These are phyloP conservation scores for Triticum monococcum DNA, from an alignment of 176 grass and related monocot genomes.

Conservation along the genomic window DNA sequence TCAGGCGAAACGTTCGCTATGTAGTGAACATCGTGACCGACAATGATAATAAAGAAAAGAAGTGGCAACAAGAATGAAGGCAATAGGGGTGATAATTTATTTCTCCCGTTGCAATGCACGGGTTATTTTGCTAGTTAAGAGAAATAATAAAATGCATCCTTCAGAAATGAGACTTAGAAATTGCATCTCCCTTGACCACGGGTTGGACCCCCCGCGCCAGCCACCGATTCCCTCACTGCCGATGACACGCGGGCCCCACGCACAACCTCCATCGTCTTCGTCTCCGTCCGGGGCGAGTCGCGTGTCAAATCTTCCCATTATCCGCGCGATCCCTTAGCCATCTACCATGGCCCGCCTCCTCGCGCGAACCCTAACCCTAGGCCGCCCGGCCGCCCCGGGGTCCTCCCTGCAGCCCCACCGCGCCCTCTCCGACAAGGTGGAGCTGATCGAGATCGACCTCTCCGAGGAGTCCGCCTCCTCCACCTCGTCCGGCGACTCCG, in stretches of 20 bases:
- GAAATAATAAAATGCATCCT: too few species aligned
- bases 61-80: too few species aligned
- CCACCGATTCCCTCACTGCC: background rate
- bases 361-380: slow-evolving; percentile 49
- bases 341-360: slow-evolving; percentile 64
- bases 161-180: too few species aligned
- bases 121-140: too few species aligned
- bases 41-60: too few species aligned
- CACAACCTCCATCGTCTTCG: background rate
- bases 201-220: background rate
- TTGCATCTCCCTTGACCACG: too few species aligned
- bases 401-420: background rate
- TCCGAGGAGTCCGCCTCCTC: slow-evolving; percentile 44
- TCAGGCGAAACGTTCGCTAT: too few species aligned
- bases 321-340: background rate
- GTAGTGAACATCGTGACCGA: too few species aligned
- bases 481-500: slow-evolving; percentile 6
- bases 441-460: slow-evolving; percentile 78
- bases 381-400: background rate
- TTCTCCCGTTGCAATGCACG: too few species aligned
- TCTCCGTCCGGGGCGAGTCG: background rate
- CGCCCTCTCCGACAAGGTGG: slow-evolving; percentile 45
- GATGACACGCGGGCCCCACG: background rate
- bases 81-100: too few species aligned
- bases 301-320: background rate